Evolutionary conservation across 1,139 yeast species (phyloP).

Genomic region (Scheffersomyces titani): DNA sequence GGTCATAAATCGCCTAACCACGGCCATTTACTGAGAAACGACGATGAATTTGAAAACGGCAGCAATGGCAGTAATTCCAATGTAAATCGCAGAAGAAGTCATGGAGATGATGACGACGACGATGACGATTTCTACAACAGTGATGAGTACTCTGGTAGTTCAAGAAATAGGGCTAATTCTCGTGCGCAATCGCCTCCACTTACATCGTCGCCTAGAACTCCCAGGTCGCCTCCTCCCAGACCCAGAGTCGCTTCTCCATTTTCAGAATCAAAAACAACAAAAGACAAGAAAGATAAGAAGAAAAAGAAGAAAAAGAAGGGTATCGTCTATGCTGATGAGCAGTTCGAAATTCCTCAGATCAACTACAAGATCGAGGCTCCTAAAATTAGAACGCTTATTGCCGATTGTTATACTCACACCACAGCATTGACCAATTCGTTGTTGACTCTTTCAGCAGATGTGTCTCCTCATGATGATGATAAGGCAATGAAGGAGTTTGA

Average conservation of each 20-base stretch:
- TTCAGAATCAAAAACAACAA: constrained; percentile 1
- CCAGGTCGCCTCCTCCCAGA: constrained; percentile 24
- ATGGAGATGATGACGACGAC: constrained; percentile 1
- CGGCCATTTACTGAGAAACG: constrained; percentile 3
- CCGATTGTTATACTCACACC: constrained; percentile 76
- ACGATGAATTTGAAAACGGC: constrained; percentile 46
- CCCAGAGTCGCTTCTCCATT: constrained; percentile 29
- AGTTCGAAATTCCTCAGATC: constrained; percentile 66
- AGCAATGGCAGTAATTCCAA: constrained; percentile 39
- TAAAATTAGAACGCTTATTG: constrained; percentile 64
- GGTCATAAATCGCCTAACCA: neutral
- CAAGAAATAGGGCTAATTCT: neutral
- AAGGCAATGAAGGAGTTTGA: constrained; percentile 64
- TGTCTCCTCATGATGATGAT: constrained; percentile 62
- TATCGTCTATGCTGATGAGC: constrained; percentile 50
- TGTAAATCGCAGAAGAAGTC: constrained; percentile 13
- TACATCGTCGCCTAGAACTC: neutral
- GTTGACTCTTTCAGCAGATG: constrained; percentile 52
- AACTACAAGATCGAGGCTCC: constrained; percentile 75
- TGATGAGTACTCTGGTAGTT: neutral
- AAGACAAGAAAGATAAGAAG: constrained; percentile 16
- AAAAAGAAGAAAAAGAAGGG: constrained; percentile 20
- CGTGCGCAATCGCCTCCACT: neutral
- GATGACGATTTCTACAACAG: neutral
- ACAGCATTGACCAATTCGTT: constrained; percentile 71